A percentile compares a stretch with the other conserved stretches of the same genome.
Evolutionary conservation across 1,139 yeast genomes (phyloP).

Genomic region (Pichia sp.): DNA sequence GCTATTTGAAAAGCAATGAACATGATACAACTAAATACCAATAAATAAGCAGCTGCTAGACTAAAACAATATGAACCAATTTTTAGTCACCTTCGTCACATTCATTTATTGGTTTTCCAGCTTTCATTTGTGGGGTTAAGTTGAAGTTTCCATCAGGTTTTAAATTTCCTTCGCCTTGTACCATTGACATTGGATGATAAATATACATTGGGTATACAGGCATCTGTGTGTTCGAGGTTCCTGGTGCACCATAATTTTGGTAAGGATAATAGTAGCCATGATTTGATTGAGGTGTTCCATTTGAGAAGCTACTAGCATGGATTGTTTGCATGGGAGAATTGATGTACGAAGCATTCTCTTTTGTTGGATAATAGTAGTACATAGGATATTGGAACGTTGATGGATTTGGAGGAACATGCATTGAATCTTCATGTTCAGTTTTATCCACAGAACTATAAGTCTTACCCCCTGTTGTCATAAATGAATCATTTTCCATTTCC

Average conservation of each 20-base stretch:
- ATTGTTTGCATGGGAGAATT: conserved; percentile 13
- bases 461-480: conserved; percentile 21
- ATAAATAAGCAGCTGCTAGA: too few species aligned
- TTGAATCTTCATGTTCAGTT: conserved; percentile 13
- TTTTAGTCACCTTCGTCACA: too few species aligned
- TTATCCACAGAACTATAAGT: conserved; percentile 24
- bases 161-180: neutral
- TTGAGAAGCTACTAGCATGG: conserved; percentile 8
- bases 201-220: conserved; percentile 26
- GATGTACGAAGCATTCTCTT: conserved; percentile 19
- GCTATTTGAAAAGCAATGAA: too few species aligned
- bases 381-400: conserved; percentile 21
- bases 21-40: too few species aligned
- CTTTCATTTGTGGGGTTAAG: too few species aligned
- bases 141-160: too few species aligned
- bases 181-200: conserved; percentile 20
- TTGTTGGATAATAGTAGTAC: conserved; percentile 24
- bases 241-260: conserved; percentile 19
- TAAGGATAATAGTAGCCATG: conserved; percentile 24
- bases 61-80: too few species aligned
- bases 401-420: conserved; percentile 2
- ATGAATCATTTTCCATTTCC: conserved; percentile 12
- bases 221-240: conserved; percentile 11
- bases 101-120: too few species aligned
- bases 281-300: conserved; percentile 15